Conservation (phyloP, 257 asterid species). For the Nicotiana otophora region DNA sequence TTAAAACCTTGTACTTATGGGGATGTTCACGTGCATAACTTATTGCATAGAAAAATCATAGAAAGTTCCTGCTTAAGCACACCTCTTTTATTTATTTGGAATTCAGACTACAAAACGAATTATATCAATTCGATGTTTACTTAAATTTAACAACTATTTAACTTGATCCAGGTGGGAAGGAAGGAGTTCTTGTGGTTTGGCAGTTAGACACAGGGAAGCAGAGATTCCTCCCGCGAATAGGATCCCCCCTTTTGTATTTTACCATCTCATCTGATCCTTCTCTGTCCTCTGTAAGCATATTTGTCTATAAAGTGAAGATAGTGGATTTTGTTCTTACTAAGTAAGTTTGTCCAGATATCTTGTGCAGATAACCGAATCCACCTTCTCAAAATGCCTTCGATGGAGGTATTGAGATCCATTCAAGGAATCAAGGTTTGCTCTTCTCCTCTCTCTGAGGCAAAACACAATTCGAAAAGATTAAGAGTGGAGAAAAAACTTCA, state of each 20-base stretch:
- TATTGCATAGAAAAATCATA: background rate
- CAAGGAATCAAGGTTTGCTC: slow-evolving; percentile 85
- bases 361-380: slow-evolving; percentile 85
- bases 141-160: background rate
- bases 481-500: background rate
- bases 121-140: background rate
- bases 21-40: background rate
- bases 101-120: background rate
- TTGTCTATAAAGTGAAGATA: slow-evolving; percentile 5
- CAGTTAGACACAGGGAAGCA: slow-evolving; percentile 93
- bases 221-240: slow-evolving; percentile 80
- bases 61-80: background rate
- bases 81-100: background rate
- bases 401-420: slow-evolving; percentile 72
- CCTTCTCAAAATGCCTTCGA: slow-evolving; percentile 73
- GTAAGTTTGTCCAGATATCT: slow-evolving; percentile 66
- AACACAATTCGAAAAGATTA: background rate
- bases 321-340: slow-evolving; percentile 21
- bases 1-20: background rate
- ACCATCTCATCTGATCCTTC: slow-evolving; percentile 79
- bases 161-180: slow-evolving; percentile 68
- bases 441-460: background rate
- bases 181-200: slow-evolving; percentile 97
- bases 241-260: slow-evolving; percentile 69
- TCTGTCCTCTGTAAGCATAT: slow-evolving; percentile 59